These are phyloP conservation scores for Alternaria hordeiaustralica DNA, from an alignment of 2,329 filamentous ascomycete species.

Conservation along the genomic window DNA sequence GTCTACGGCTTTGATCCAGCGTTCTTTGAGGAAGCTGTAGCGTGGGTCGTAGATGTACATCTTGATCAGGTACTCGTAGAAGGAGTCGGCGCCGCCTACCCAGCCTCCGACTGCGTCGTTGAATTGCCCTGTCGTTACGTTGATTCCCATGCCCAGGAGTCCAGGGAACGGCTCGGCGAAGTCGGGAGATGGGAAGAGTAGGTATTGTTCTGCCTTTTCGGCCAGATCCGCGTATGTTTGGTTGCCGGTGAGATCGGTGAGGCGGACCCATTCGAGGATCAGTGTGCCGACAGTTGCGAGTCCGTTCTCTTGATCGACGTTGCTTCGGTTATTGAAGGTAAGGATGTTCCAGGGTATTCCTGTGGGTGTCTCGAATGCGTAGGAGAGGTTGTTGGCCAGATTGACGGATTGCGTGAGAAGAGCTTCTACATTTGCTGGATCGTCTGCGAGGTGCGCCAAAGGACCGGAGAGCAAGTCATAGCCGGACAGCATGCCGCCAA, in stretches of 20 bases:
- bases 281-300: conserved; percentile 79
- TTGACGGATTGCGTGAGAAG: conserved; percentile 71
- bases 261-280: conserved; percentile 81
- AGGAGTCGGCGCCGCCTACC: conserved; percentile 78
- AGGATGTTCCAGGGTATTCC: conserved; percentile 77
- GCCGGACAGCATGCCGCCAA: conserved; percentile 79
- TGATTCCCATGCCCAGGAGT: conserved; percentile 72
- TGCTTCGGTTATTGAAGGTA: conserved; percentile 61
- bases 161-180: conserved; percentile 76
- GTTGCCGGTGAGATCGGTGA: conserved; percentile 77
- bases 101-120: conserved; percentile 73
- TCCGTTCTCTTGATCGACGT: conserved; percentile 65
- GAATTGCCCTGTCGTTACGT: conserved; percentile 71
- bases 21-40: conserved; percentile 71
- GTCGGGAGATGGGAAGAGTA: conserved; percentile 70
- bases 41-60: conserved; percentile 83
- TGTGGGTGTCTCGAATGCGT: conserved; percentile 77
- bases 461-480: conserved; percentile 77
- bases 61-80: conserved; percentile 91
- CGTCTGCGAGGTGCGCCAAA: conserved; percentile 58
- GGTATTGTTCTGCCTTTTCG: conserved; percentile 71
- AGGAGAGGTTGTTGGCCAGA: conserved; percentile 75
- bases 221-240: conserved; percentile 69
- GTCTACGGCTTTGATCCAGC: conserved; percentile 76
- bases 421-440: conserved; percentile 58